Evolutionary conservation across 805 yeast genomes (phyloP), one percentile per base, ranked within the genome.

Genomic region (Candida tallmaniae): DNA sequence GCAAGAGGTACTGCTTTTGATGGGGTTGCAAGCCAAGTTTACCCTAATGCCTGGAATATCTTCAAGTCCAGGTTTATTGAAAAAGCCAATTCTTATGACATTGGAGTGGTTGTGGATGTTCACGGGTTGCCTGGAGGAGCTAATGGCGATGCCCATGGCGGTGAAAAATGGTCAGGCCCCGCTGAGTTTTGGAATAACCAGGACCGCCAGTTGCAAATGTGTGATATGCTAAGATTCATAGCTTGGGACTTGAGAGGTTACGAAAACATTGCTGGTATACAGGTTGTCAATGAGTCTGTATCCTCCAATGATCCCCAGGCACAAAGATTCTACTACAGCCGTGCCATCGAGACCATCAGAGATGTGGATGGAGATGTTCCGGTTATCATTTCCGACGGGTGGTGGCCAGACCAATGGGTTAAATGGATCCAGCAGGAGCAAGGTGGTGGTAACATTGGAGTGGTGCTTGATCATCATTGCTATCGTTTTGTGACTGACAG

Each of bases 91-190:
- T 40, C 65, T 13, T 58, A 77, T 46, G 67, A 73, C 20, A 90
- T 90, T 38, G 83, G 87, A 9, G 78, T 90, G 1, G 49, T 90
- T 35, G 72, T 90, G 11, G 97, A 90, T 57, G 49, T 90, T 27
- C 97, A 93, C 58, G 97, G 83, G 0, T 58, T 90, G 7, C 97
- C 97, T 4, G 87, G 86, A 10, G 97, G 97, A 23, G 97, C 97
- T 16, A 90, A 93, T 51, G 73, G 78, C 1, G 83, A 80, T 21
- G 85, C 80, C 31, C 97, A 89, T 55, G 78, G 90, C 46, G 97
- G 97, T 7, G 80, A 78, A 33, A 45, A 49, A 22, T 33, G 41
- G 9, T 63, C 78, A 29, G 71, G 70, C 3, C 51, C 62, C 27
- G 78, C 90, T 2, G 83, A 68, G 8, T 80, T 86, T 47, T 87